A percentile compares a stretch with the other conserved stretches of the same genome.
phyloP scores from a whole-genome alignment of 2,329 filamentous ascomycete species.

The Penicillium sp. region DNA sequence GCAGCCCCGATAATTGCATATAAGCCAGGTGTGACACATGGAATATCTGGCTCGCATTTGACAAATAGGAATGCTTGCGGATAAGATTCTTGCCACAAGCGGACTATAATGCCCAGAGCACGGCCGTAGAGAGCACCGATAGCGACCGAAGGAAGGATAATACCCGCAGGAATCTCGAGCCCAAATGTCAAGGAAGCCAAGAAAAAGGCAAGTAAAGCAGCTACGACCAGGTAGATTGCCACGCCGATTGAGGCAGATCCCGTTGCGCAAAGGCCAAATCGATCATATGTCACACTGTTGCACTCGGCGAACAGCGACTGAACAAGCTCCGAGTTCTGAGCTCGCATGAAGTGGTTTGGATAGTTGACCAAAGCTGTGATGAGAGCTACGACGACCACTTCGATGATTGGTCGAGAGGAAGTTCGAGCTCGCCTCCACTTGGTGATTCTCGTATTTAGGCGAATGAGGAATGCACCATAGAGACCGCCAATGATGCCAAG shows the following conservation, averaged over 20 bases:
- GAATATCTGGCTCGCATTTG: slow-evolving; percentile 78
- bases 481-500: slow-evolving; percentile 89
- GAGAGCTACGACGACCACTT: slow-evolving; percentile 76
- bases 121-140: slow-evolving; percentile 89
- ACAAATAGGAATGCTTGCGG: slow-evolving; percentile 74
- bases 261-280: slow-evolving; percentile 84
- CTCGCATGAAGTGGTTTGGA: slow-evolving; percentile 93
- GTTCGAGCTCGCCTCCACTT: slow-evolving; percentile 71
- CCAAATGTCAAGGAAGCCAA: slow-evolving; percentile 88
- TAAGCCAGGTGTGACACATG: slow-evolving; percentile 88
- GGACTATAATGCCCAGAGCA: slow-evolving; percentile 82
- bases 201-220: slow-evolving; percentile 78
- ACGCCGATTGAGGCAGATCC: slow-evolving; percentile 78
- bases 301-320: slow-evolving; percentile 92
- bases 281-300: slow-evolving; percentile 75
- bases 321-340: slow-evolving; percentile 86
- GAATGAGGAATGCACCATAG: slow-evolving; percentile 93
- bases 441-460: slow-evolving; percentile 83
- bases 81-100: slow-evolving; percentile 79
- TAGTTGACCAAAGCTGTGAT: slow-evolving; percentile 89
- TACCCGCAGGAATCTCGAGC: slow-evolving; percentile 88
- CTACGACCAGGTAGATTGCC: slow-evolving; percentile 77
- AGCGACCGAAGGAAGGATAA: slow-evolving; percentile 93
- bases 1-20: slow-evolving; percentile 97
- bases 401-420: slow-evolving; percentile 70